A percentile compares a stretch with the other conserved stretches of the same genome.
Conservation (phyloP, 2,329 filamentous ascomycete genomes). For the Acephala macrosclerotiorum region DNA sequence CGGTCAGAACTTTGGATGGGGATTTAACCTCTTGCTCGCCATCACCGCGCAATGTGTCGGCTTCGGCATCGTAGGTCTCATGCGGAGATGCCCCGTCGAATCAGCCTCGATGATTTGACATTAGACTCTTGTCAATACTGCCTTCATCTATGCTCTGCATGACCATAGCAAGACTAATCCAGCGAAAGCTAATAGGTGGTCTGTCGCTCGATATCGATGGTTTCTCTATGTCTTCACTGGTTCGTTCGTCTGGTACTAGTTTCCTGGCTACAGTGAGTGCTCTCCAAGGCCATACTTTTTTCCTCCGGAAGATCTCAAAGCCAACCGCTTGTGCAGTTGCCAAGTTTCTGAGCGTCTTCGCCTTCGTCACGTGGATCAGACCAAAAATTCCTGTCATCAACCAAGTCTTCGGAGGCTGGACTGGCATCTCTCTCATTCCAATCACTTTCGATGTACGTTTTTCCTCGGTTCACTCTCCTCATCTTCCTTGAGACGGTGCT, state of each 20-base stretch:
- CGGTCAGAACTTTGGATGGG: slow-evolving; percentile 46
- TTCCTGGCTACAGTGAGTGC: slow-evolving; percentile 48
- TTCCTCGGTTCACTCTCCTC: neutral
- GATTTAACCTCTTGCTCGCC: slow-evolving; percentile 65
- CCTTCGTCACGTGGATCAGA: slow-evolving; percentile 4
- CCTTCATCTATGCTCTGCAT: slow-evolving; percentile 56
- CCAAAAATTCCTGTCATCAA: slow-evolving; percentile 1
- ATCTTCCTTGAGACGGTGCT: neutral
- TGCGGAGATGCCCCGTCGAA: slow-evolving; percentile 62
- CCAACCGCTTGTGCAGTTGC: neutral
- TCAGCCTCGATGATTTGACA: slow-evolving; percentile 50
- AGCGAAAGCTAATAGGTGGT: slow-evolving; percentile 49
- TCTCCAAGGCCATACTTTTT: too few relatives aligned
- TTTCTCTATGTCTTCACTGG: slow-evolving; percentile 42
- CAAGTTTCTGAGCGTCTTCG: slow-evolving; percentile 2
- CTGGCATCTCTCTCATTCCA: slow-evolving; percentile 57
- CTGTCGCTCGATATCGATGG: slow-evolving; percentile 51
- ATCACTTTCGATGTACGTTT: slow-evolving; percentile 68
- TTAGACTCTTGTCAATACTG: slow-evolving; percentile 20
- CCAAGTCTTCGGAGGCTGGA: slow-evolving; percentile 1
- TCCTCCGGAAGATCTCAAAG: too few relatives aligned
- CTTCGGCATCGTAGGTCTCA: slow-evolving; percentile 67
- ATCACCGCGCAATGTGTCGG: slow-evolving; percentile 69
- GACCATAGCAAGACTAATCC: slow-evolving; percentile 64
- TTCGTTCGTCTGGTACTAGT: slow-evolving; percentile 59